Evolutionary conservation across 371 early-diverging fungal genomes (phyloP), one percentile per base, ranked within the genome.

Genomic region (Parasitella parasitica): DNA sequence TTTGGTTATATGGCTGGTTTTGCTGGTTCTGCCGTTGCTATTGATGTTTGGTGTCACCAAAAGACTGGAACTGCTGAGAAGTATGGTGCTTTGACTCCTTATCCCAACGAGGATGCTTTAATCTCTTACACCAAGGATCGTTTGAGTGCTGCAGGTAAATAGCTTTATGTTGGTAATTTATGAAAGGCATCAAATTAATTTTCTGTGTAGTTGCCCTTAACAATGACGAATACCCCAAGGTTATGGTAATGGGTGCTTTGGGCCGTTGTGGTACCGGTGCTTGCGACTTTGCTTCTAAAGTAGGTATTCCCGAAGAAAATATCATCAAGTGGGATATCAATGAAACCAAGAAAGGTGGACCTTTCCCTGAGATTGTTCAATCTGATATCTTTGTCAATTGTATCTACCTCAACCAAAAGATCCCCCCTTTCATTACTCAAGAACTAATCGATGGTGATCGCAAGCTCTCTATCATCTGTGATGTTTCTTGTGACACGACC

Each of bases 1-100:
- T 98, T 95, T 69, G 98, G 97, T 43, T 98, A 92, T 77, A 91
- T 95, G 77, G 98, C 98, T 39, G 98, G 97, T 13, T 98, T 94
- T 71, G 94, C 97, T 20, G 98, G 98, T 26, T 75, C 93, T 28
- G 97, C 98, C 13, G 85, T 97, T 49, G 96, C 90, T 43, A 83
- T 97, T 62, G 94, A 95, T 71, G 84, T 92, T 16, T 98, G 97
- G 97, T 88, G 91, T 71, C 91, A 94, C 71, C 91, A 93, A 72
- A 67, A 85, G 69, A 52, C 74, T 35, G 70, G 73, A 59, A 55
- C 71, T 39, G 59, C 54, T 28, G 66, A 78, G 67, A 63, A 74
- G 6, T 86, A 89, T 73, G 94, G 93, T 43, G 71, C 83, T 6
- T 86, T 94, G 71, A 85, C 83, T 69, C 92, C 94, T 26, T 96